Base-by-base conservation (phyloP, 1,284 basidiomycete species). In the Singerocomus rubriflavus region DNA sequence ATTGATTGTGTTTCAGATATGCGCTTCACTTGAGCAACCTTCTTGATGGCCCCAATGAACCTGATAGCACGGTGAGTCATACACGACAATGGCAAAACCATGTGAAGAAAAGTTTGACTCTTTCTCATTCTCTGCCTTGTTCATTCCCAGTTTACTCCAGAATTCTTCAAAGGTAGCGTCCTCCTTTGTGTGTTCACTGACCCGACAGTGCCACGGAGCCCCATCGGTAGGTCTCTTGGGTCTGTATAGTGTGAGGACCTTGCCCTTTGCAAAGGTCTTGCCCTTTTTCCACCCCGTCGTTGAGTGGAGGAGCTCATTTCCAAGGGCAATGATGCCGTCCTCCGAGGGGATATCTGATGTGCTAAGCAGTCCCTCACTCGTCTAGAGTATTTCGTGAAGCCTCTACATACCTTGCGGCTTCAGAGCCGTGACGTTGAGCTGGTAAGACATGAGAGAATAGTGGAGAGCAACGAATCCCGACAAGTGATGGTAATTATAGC, bases 121-220 rank as follows among this genome's bases (percentile, higher is more conserved):
- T 63, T 76, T 78, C 69, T 90, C 88, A 50, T 88, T 81, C 44
- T 75, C 66, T 30, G 83, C 76, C 62, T 88, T 88, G 67, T 87
- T 73, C 44, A 71, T 68, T 2, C 82, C 84, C 9, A 89, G 67
- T 55, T 79, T 81, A 40, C 71, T 73, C 87, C 88, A 89, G 57
- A 90, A 71, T 56, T 82, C 78, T 52, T 86, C 83, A 63, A 90
- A 89, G 3, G 81, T 80, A 9, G 75, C 81, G 46, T 88, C 83
- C 21, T 80, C 72, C 11, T 74, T 57, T n/a, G 74, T 65, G 65
- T 89, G 87, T 57, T 79, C 77, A 64, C 85, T 88, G 49, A 81
- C 66, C 26, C 87, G 77, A 62, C 77, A 78, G 57, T 85, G 77
- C 86, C 86, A 90, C 3, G 74, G 66, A 38, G 82, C 79, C 32